Base-by-base conservation (phyloP, 164 flowering plant species). In the Macadamia integrifolia region DNA sequence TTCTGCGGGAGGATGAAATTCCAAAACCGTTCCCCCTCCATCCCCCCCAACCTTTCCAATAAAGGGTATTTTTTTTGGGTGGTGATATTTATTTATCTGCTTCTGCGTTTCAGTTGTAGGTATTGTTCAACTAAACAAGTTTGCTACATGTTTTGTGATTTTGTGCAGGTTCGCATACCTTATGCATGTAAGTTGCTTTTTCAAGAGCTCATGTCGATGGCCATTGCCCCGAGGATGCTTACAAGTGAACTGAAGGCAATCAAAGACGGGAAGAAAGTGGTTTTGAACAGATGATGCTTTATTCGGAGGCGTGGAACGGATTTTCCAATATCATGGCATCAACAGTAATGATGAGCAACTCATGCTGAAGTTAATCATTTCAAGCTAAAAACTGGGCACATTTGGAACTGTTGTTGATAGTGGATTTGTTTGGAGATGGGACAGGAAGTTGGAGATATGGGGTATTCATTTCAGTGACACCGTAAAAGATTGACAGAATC, bases 131-230 rank as follows among this genome's bases (percentile, higher is more conserved):
- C 10, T 13, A n/a, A 23, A 63, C 48, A 29, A n/a, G 9, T n/a
- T 23, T 30, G 18, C 42, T 49, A 35, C 43, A 13, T 28, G 6
- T 35, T 1, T 28, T 31, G 17, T 17, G 12, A 3, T 29, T 35
- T 57, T 44, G 7, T 77, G 78, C 84, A 91, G 97, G 93, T 91
- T 14, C 85, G 90, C 77, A 93, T 93, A 74, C 98, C 96, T 0
- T 88, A 93, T 68, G 98, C 97, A 1, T 93, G 96, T 68, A 93
- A 93, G 80, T 83, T 93, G 63, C 87, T 93, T 28, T 91, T 91
- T 84, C 97, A 91, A 78, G 98, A 93, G 82, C 93, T 91, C 7
- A 93, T 93, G 98, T 66, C 98, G 53, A 93, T 93, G 98, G 98
- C 98, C 12, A 90, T 93, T 48, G 97, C 98, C 1, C 97, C 98